These are phyloP conservation scores for Tetraselmis striata DNA, from an alignment of 139 green algal genomes.

Conservation along the genomic window DNA sequence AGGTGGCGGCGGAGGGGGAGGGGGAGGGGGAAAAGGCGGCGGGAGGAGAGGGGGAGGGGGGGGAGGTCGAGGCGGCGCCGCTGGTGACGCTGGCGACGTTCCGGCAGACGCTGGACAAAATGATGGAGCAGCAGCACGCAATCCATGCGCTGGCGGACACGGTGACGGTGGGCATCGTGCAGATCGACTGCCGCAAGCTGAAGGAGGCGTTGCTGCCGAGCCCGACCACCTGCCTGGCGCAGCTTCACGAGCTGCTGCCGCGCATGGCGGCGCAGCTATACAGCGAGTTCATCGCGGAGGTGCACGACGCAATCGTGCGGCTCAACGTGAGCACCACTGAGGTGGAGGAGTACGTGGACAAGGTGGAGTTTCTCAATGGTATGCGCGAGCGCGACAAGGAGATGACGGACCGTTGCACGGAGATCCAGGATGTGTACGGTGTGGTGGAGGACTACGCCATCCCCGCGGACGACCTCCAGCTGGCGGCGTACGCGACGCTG, in stretches of 20 bases:
- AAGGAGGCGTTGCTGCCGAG: constrained; percentile 57
- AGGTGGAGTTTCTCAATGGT: constrained; percentile 37
- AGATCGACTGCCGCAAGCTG: constrained; percentile 29
- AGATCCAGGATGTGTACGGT: constrained; percentile 55
- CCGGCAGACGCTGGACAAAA: constrained; percentile 41
- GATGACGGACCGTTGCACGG: constrained; percentile 34
- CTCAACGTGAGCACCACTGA: constrained; percentile 33
- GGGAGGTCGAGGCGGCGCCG: not conserved
- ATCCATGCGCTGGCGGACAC: constrained; percentile 24
- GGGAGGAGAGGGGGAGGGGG: constrained; percentile 2
- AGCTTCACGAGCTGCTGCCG: constrained; percentile 53
- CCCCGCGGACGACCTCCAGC: constrained; percentile 54
- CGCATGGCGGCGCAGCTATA: constrained; percentile 47
- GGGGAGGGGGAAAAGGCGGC: constrained; percentile 1
- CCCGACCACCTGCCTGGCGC: constrained; percentile 40
- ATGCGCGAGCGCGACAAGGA: constrained; percentile 16
- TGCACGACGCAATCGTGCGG: constrained; percentile 41
- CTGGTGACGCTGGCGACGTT: constrained; percentile 46
- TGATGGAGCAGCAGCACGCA: constrained; percentile 42
- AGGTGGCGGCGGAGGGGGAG: not conserved
- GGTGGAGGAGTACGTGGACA: constrained; percentile 73
- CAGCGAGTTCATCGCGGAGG: constrained; percentile 51
- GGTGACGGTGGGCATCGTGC: constrained; percentile 25
- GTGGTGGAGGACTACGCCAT: constrained; percentile 69
- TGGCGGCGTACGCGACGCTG: constrained; percentile 63